phyloP scores from a whole-genome alignment of 768 basidiomycete genomes.

The Pholiota conissans region DNA sequence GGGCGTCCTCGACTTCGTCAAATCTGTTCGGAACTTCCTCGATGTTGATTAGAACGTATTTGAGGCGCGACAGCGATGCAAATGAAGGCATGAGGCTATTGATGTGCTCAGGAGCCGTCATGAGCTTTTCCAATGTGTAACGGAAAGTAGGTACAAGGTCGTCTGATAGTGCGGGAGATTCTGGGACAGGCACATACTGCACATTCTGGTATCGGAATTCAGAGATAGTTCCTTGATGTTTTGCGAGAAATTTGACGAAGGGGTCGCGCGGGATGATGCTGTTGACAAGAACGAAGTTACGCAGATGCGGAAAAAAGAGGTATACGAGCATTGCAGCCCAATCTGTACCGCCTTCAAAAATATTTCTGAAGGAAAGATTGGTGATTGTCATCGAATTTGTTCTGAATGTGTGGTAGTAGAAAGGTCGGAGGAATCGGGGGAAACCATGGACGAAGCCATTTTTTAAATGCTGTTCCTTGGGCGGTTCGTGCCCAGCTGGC shows the following conservation, averaged over 20 bases:
- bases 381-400: conserved; percentile 8
- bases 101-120: conserved; percentile 17
- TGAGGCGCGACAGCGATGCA: conserved; percentile 4
- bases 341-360: conserved; percentile 19
- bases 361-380: conserved; percentile 14
- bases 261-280: conserved; percentile 15
- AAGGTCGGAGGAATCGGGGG: conserved; percentile 18
- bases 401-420: conserved; percentile 17
- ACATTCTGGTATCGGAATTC: conserved; percentile 19
- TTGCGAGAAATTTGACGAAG: conserved; percentile 17
- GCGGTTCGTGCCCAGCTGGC: conserved; percentile 3
- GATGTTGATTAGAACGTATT: conserved; percentile 11
- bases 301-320: conserved; percentile 12
- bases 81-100: conserved; percentile 16
- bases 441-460: conserved; percentile 13
- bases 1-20: conserved; percentile 14
- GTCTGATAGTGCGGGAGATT: background rate
- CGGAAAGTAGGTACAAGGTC: conserved; percentile 9
- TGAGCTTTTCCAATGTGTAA: conserved; percentile 3
- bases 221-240: conserved; percentile 11
- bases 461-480: conserved; percentile 1
- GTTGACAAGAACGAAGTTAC: conserved; percentile 9
- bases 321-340: conserved; percentile 15
- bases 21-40: conserved; percentile 12
- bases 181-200: conserved; percentile 15